Conservation (phyloP, 1,284 basidiomycete genomes). For the Chalciporus sp. region DNA sequence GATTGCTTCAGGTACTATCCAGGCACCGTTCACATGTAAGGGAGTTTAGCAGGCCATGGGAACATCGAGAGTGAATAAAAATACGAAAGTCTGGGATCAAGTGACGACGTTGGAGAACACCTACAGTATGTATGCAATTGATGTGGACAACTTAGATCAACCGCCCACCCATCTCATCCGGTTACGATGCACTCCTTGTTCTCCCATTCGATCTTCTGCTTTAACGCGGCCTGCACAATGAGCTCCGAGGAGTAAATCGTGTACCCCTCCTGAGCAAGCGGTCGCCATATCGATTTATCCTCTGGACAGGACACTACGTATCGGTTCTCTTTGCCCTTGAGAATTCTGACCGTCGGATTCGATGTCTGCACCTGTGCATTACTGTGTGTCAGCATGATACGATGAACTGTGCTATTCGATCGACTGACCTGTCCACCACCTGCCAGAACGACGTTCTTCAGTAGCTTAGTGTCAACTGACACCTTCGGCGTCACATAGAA, state of each 20-base stretch:
- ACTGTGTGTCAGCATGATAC: background rate
- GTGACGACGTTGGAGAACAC: too few species aligned
- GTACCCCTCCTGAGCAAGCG: slow-evolving; percentile 50
- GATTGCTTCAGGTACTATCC: too few species aligned
- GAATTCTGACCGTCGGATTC: slow-evolving; percentile 55
- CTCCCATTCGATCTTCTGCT: slow-evolving; percentile 68
- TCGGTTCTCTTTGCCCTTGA: slow-evolving; percentile 51
- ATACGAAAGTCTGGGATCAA: too few species aligned
- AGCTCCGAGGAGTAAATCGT: slow-evolving; percentile 71
- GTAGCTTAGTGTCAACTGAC: slow-evolving; percentile 52
- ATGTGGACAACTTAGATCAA: background rate
- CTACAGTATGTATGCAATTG: background rate
- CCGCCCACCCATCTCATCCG: slow-evolving; percentile 1
- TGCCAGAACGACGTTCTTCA: slow-evolving; percentile 66
- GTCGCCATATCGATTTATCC: slow-evolving; percentile 63
- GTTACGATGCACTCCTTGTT: slow-evolving; percentile 34
- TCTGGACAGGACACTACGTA: slow-evolving; percentile 65
- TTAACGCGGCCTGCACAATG: slow-evolving; percentile 61
- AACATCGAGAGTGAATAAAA: too few species aligned
- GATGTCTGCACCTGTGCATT: slow-evolving; percentile 44
- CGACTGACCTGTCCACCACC: slow-evolving; percentile 67
- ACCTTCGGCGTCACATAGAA: slow-evolving; percentile 77
- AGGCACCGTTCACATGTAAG: too few species aligned
- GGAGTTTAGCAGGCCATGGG: too few species aligned
- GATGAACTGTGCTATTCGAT: background rate